Conservation (phyloP, 2,329 filamentous ascomycete genomes). For the Coleophoma eucalyptorum region DNA sequence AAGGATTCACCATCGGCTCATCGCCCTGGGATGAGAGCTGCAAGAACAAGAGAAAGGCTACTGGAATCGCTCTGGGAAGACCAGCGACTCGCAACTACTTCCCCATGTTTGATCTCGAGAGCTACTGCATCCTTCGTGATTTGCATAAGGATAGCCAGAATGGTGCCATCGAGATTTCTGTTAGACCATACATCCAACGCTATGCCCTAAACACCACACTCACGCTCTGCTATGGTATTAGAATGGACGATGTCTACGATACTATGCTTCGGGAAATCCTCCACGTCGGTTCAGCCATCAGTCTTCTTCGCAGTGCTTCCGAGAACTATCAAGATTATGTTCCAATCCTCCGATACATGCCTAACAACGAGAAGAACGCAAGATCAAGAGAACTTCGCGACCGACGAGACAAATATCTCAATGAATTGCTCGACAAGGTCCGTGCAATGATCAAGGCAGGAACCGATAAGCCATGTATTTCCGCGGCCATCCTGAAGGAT, state of each 20-base stretch:
- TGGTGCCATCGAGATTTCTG: constrained; percentile 37
- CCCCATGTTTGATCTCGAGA: constrained; percentile 51
- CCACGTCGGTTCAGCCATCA: constrained; percentile 47
- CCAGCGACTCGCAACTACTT: constrained; percentile 42
- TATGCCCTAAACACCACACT: constrained; percentile 51
- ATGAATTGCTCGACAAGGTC: constrained; percentile 44
- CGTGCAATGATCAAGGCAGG: constrained; percentile 45
- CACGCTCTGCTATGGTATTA: constrained; percentile 50
- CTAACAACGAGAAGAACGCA: constrained; percentile 47
- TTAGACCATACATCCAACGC: constrained; percentile 47
- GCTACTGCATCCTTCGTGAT: constrained; percentile 45
- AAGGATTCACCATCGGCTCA: constrained; percentile 52
- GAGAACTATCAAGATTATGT: constrained; percentile 53
- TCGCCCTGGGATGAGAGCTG: constrained; percentile 50
- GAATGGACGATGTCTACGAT: constrained; percentile 50
- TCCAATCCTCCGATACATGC: constrained; percentile 43
- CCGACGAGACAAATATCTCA: constrained; percentile 44
- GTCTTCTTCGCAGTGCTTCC: constrained; percentile 42
- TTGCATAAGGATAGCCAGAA: constrained; percentile 37
- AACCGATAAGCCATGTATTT: constrained; percentile 50
- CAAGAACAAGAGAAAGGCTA: constrained; percentile 48
- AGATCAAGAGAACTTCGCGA: constrained; percentile 41
- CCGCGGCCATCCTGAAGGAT: constrained; percentile 49
- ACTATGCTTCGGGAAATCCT: constrained; percentile 47
- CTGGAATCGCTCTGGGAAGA: constrained; percentile 41